phyloP scores from a whole-genome alignment of 371 early-diverging fungal genomes.

The Mitosporidium daphniae region DNA sequence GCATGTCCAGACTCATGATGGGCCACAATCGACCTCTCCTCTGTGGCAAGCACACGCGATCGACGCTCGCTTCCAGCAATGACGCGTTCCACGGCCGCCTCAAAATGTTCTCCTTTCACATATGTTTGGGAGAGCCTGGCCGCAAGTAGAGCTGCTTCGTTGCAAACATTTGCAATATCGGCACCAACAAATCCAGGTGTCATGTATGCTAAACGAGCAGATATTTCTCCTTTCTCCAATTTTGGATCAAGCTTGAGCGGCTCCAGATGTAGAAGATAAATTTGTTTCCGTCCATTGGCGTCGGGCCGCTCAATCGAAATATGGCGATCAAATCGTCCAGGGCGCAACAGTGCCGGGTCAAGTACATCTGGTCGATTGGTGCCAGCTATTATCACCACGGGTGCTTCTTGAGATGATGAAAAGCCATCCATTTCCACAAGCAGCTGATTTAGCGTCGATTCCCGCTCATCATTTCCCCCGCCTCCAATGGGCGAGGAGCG shows the following conservation, averaged over 20 bases:
- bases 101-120: slow-evolving; percentile 56
- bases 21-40: slow-evolving; percentile 89
- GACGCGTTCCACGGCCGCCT: slow-evolving; percentile 81
- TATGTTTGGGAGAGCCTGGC: slow-evolving; percentile 32
- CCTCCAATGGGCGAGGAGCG: slow-evolving; percentile 33
- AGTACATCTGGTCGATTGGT: slow-evolving; percentile 68
- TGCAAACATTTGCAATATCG: slow-evolving; percentile 85
- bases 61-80: slow-evolving; percentile 89
- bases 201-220: slow-evolving; percentile 44
- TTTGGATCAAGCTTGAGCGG: slow-evolving; percentile 41
- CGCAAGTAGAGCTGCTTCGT: slow-evolving; percentile 90
- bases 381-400: slow-evolving; percentile 64
- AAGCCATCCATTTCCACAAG: slow-evolving; percentile 99
- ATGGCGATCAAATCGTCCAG: slow-evolving; percentile 93
- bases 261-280: slow-evolving; percentile 65
- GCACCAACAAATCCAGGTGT: slow-evolving; percentile 92
- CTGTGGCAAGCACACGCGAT: slow-evolving; percentile 57
- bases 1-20: slow-evolving; percentile 97
- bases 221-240: slow-evolving; percentile 29
- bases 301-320: slow-evolving; percentile 79
- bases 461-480: slow-evolving; percentile 87
- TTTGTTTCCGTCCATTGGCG: slow-evolving; percentile 57
- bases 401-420: slow-evolving; percentile 22
- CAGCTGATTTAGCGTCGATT: slow-evolving; percentile 77
- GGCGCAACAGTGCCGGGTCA: slow-evolving; percentile 59